phyloP scores from a whole-genome alignment of 1,284 basidiomycete species.

The Leccinum fallax region DNA sequence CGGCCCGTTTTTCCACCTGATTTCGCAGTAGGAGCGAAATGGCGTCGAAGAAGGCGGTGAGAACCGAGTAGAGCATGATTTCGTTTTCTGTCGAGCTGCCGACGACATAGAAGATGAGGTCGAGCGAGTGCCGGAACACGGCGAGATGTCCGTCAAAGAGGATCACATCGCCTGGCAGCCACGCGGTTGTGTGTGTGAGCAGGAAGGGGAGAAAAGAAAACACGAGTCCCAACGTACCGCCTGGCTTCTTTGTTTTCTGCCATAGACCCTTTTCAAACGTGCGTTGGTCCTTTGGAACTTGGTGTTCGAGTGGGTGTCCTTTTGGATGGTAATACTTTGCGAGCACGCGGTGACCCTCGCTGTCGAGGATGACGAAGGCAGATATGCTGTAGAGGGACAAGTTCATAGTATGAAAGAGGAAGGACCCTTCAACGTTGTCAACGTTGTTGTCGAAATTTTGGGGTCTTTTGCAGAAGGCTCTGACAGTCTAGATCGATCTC shows the following conservation, averaged over 20 bases:
- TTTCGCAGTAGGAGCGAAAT: constrained; percentile 85
- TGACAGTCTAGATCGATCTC: constrained; percentile 19
- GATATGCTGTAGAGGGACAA: constrained; percentile 85
- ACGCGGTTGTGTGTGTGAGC: constrained; percentile 5
- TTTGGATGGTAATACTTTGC: constrained; percentile 94
- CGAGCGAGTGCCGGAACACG: constrained; percentile 92
- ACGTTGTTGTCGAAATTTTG: constrained; percentile 20
- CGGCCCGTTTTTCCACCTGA: constrained; percentile 93
- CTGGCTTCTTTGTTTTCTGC: constrained; percentile 92
- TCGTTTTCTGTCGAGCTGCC: constrained; percentile 92
- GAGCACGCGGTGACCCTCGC: constrained; percentile 91
- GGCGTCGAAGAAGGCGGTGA: constrained; percentile 87
- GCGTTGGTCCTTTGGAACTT: constrained; percentile 89
- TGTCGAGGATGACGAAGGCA: constrained; percentile 91
- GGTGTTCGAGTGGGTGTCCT: constrained; percentile 54
- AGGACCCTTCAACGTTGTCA: constrained; percentile 3
- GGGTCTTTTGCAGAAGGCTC: background rate
- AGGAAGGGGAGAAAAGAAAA: constrained; percentile 14
- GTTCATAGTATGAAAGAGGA: constrained; percentile 51
- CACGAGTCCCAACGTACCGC: constrained; percentile 56
- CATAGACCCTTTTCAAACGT: constrained; percentile 95
- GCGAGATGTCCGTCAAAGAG: constrained; percentile 91
- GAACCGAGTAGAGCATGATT: constrained; percentile 88
- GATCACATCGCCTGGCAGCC: constrained; percentile 84
- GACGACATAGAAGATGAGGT: constrained; percentile 95